A percentile compares a stretch with the other conserved stretches of the same genome.
Evolutionary conservation across 306 rosid species (phyloP).

Genomic region (Citrullus amarus): DNA sequence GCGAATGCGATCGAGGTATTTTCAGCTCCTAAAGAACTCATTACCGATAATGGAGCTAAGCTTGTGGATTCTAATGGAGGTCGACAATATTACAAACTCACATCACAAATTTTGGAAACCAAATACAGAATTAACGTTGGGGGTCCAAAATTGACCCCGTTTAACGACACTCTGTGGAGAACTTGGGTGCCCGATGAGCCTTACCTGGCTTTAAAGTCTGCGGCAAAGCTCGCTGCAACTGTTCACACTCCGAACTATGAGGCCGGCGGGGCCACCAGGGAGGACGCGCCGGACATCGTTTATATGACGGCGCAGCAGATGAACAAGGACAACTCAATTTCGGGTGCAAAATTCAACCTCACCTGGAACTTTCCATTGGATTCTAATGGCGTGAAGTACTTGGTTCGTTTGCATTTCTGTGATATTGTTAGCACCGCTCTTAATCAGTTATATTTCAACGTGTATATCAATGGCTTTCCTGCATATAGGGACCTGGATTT

Average conservation of each 20-base stretch:
- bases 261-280: slow-evolving; percentile 49
- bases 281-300: slow-evolving; percentile 72
- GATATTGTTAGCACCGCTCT: slow-evolving; percentile 68
- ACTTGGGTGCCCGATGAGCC: slow-evolving; percentile 85
- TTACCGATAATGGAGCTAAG: slow-evolving; percentile 60
- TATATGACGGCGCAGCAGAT: slow-evolving; percentile 87
- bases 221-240: slow-evolving; percentile 49
- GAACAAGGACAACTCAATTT: slow-evolving; percentile 42
- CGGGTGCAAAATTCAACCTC: slow-evolving; percentile 49
- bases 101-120: slow-evolving; percentile 61
- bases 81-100: slow-evolving; percentile 42
- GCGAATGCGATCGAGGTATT: slow-evolving; percentile 68
- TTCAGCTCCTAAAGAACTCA: slow-evolving; percentile 61
- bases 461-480: slow-evolving; percentile 59
- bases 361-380: slow-evolving; percentile 71
- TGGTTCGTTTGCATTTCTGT: slow-evolving; percentile 85
- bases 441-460: slow-evolving; percentile 61
- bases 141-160: slow-evolving; percentile 64
- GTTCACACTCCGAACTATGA: slow-evolving; percentile 55
- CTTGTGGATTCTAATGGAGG: slow-evolving; percentile 33
- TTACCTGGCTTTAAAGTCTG: slow-evolving; percentile 47
- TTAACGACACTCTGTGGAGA: slow-evolving; percentile 91
- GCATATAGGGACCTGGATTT: slow-evolving; percentile 77
- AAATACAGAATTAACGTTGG: slow-evolving; percentile 76
- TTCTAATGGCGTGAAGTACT: slow-evolving; percentile 26